Evolutionary conservation across 2,329 filamentous ascomycete genomes (phyloP).

Genomic region (Fusarium sp.): DNA sequence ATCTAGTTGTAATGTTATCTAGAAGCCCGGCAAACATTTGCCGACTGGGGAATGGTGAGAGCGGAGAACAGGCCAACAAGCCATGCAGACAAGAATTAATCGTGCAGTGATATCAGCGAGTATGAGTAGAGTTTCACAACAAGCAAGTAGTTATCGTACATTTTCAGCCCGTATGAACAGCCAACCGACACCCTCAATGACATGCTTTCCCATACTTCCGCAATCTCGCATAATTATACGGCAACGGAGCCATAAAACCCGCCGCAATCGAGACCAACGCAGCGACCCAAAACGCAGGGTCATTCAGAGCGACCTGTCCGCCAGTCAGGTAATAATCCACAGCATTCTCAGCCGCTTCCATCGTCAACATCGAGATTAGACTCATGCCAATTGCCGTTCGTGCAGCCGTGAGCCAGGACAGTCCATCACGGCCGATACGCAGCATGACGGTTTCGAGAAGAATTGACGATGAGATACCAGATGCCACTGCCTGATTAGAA

Average conservation of each 20-base stretch:
- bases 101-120: background rate
- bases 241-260: conserved; percentile 64
- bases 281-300: conserved; percentile 65
- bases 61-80: background rate
- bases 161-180: too few species aligned
- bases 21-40: background rate
- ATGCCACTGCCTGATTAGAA: conserved; percentile 57
- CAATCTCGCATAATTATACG: conserved; percentile 66
- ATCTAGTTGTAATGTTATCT: background rate
- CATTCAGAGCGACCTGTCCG: conserved; percentile 61
- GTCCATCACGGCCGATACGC: conserved; percentile 60
- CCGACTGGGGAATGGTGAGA: background rate
- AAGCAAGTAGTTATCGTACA: background rate
- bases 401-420: conserved; percentile 61
- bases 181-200: conserved; percentile 51
- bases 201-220: conserved; percentile 63
- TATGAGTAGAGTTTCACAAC: background rate
- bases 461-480: conserved; percentile 65
- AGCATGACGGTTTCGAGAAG: conserved; percentile 66
- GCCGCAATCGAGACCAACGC: conserved; percentile 60
- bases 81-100: background rate
- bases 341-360: conserved; percentile 67
- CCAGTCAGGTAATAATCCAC: conserved; percentile 69
- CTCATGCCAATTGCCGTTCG: conserved; percentile 71
- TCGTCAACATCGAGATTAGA: conserved; percentile 69